These are phyloP conservation scores for Lathyrus aphaca DNA, from an alignment of 306 rosid genomes.

Conservation along the genomic window DNA sequence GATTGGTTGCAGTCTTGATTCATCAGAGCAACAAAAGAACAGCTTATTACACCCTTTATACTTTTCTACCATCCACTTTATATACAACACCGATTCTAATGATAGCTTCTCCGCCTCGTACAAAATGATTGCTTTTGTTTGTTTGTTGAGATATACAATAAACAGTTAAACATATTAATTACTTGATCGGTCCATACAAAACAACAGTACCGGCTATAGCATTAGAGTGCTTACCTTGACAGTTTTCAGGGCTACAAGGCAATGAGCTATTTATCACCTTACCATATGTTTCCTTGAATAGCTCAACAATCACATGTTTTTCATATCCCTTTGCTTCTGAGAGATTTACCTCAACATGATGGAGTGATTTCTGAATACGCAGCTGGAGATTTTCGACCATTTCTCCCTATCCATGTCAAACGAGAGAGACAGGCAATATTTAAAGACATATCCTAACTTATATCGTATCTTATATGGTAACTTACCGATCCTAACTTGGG, in stretches of 20 bases:
- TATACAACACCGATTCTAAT: conserved; percentile 61
- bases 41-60: conserved; percentile 68
- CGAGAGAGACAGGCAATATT: not conserved
- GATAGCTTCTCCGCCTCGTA: conserved; percentile 77
- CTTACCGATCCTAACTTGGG: not conserved
- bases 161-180: not conserved
- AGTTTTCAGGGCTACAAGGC: conserved; percentile 54
- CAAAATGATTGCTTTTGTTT: conserved; percentile 60
- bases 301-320: conserved; percentile 69
- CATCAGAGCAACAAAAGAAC: conserved; percentile 86
- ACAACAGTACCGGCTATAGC: not conserved
- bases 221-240: conserved; percentile 58
- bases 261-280: conserved; percentile 30
- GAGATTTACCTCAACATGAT: conserved; percentile 74
- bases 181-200: not conserved
- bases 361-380: conserved; percentile 55
- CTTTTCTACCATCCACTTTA: conserved; percentile 78
- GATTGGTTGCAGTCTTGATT: conserved; percentile 68
- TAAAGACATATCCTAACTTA: not conserved
- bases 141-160: conserved; percentile 9
- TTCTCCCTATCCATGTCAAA: conserved; percentile 58
- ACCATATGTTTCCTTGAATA: conserved; percentile 61
- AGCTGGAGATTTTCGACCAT: conserved; percentile 59
- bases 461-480: not conserved
- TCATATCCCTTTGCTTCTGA: conserved; percentile 78